phyloP scores from a whole-genome alignment of 495 filamentous ascomycete genomes.

The Penicillium maclennaniae region DNA sequence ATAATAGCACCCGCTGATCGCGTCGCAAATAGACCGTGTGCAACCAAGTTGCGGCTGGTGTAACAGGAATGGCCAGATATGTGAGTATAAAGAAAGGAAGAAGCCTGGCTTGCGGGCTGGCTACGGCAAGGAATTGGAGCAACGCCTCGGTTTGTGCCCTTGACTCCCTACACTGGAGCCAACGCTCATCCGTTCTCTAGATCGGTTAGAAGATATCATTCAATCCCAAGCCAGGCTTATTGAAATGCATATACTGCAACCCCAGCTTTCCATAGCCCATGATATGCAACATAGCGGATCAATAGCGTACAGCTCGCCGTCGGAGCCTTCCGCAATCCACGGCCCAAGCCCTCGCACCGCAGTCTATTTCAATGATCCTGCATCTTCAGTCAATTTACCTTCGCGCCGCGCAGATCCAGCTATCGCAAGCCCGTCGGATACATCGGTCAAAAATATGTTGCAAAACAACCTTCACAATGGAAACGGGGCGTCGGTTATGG shows the following conservation, averaged over 20 bases:
- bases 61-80: slow-evolving; percentile 66
- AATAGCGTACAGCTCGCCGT: slow-evolving; percentile 41
- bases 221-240: slow-evolving; percentile 45
- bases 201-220: slow-evolving; percentile 48
- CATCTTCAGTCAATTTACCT: slow-evolving; percentile 22
- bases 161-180: background rate
- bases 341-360: slow-evolving; percentile 35
- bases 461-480: slow-evolving; percentile 23
- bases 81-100: slow-evolving; percentile 82
- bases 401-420: slow-evolving; percentile 30
- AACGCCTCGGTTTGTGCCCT: slow-evolving; percentile 53
- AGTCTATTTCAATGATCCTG: slow-evolving; percentile 38
- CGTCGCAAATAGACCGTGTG: slow-evolving; percentile 50
- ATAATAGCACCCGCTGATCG: slow-evolving; percentile 1
- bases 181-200: slow-evolving; percentile 17
- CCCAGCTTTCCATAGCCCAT: slow-evolving; percentile 20
- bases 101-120: slow-evolving; percentile 81
- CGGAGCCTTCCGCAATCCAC: slow-evolving; percentile 38
- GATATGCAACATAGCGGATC: slow-evolving; percentile 26
- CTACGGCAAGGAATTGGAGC: slow-evolving; percentile 83
- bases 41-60: slow-evolving; percentile 91
- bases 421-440: slow-evolving; percentile 37
- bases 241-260: slow-evolving; percentile 47
- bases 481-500: slow-evolving; percentile 13
- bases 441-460: slow-evolving; percentile 29